Conservation (phyloP, 768 basidiomycete genomes). For the Clathrus columnatus region DNA sequence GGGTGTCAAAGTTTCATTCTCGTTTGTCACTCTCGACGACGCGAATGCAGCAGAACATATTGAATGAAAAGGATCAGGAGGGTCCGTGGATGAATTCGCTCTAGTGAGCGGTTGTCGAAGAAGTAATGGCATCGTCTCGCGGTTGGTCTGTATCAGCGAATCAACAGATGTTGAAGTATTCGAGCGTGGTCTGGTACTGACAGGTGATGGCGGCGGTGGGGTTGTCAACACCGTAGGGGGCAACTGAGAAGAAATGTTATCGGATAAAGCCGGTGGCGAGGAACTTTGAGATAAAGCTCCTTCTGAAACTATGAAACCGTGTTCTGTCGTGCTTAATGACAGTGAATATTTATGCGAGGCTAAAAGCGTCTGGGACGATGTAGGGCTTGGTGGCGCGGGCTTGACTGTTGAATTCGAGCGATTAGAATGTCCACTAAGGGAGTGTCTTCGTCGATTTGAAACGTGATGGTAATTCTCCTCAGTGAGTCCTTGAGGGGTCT, state of each 20-base stretch:
- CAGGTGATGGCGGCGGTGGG: neutral
- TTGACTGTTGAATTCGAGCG: constrained; percentile 11
- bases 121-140: constrained; percentile 5
- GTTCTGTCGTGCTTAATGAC: neutral
- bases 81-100: neutral
- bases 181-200: neutral
- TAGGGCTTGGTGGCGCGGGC: neutral
- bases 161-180: neutral
- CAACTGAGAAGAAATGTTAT: neutral
- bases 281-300: neutral
- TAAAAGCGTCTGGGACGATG: constrained; percentile 1
- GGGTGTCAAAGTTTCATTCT: neutral
- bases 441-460: constrained; percentile 13
- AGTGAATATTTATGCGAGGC: constrained; percentile 5
- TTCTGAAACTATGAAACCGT: neutral
- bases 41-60: neutral
- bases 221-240: neutral
- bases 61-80: constrained; percentile 2
- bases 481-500: neutral
- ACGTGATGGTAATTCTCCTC: constrained; percentile 16
- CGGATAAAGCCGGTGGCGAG: neutral
- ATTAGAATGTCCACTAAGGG: constrained; percentile 18
- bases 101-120: constrained; percentile 8
- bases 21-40: neutral
- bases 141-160: neutral